phyloP scores from a whole-genome alignment of 163 green algal species.

The Chlamydomonas reinhardtii region DNA sequence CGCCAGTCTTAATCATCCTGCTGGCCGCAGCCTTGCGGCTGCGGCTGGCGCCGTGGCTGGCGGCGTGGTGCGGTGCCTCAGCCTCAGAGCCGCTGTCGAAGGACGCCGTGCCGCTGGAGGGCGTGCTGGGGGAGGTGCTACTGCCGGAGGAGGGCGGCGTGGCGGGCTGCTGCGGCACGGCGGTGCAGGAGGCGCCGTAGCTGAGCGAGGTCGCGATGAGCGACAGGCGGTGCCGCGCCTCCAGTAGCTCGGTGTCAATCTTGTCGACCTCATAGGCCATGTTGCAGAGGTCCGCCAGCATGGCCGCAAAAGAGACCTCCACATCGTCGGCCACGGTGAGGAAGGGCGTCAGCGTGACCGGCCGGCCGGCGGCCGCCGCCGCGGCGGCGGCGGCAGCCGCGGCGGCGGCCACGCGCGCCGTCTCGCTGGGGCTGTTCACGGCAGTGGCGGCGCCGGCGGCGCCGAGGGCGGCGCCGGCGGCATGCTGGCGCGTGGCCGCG shows the following conservation, averaged over 20 bases:
- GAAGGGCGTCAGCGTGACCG: constrained; percentile 51
- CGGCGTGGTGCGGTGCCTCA: neutral
- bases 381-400: neutral
- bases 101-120: too few relatives aligned
- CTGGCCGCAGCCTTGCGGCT: too few relatives aligned
- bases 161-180: too few relatives aligned
- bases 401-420: neutral
- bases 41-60: neutral
- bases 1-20: neutral
- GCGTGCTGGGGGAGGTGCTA: too few relatives aligned
- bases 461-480: neutral
- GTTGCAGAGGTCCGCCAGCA: constrained; percentile 67
- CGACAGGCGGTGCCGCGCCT: constrained; percentile 36
- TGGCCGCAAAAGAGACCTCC: constrained; percentile 54
- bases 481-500: neutral
- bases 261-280: constrained; percentile 63
- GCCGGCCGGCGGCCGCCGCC: neutral
- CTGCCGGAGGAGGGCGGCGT: neutral
- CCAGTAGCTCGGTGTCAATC: constrained; percentile 28
- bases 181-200: neutral
- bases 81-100: neutral
- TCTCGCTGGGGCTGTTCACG: too few relatives aligned
- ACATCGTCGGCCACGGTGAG: constrained; percentile 48
- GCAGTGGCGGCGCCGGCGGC: neutral
- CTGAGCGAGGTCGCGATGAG: constrained; percentile 50